These are phyloP conservation scores for Lactarius psammicola DNA, from an alignment of 768 basidiomycete genomes.

Conservation along the genomic window DNA sequence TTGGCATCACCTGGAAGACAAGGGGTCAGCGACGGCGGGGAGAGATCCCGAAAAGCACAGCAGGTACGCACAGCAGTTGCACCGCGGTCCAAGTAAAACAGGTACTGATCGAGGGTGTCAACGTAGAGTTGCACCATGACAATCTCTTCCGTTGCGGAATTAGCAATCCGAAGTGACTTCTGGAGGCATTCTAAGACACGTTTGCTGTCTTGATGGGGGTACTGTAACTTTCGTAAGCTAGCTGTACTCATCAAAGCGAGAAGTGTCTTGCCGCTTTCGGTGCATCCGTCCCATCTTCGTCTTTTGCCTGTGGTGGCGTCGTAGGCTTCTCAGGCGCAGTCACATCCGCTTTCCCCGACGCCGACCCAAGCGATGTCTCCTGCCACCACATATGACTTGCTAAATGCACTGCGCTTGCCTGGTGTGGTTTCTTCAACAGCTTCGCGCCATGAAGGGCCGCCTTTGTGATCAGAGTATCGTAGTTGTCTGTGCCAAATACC, in stretches of 20 bases:
- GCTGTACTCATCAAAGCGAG: not conserved
- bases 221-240: constrained; percentile 42
- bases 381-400: constrained; percentile 99
- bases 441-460: constrained; percentile 97
- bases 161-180: constrained; percentile 93
- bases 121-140: constrained; percentile 95
- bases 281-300: constrained; percentile 40
- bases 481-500: constrained; percentile 94
- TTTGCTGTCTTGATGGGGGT: constrained; percentile 91
- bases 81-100: constrained; percentile 93
- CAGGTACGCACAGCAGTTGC: constrained; percentile 74
- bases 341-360: constrained; percentile 44
- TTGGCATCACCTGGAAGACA: constrained; percentile 74
- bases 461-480: constrained; percentile 97
- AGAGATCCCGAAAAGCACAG: not conserved
- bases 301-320: constrained; percentile 39
- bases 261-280: constrained; percentile 34
- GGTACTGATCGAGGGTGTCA: constrained; percentile 92
- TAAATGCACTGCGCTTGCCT: constrained; percentile 88
- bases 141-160: constrained; percentile 94
- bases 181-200: constrained; percentile 97
- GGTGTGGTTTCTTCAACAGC: constrained; percentile 96
- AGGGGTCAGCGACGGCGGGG: constrained; percentile 2
- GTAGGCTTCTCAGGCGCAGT: constrained; percentile 38
- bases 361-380: constrained; percentile 46